Conservation (phyloP, 1,284 basidiomycete species). For the Austroboletus niveus region DNA sequence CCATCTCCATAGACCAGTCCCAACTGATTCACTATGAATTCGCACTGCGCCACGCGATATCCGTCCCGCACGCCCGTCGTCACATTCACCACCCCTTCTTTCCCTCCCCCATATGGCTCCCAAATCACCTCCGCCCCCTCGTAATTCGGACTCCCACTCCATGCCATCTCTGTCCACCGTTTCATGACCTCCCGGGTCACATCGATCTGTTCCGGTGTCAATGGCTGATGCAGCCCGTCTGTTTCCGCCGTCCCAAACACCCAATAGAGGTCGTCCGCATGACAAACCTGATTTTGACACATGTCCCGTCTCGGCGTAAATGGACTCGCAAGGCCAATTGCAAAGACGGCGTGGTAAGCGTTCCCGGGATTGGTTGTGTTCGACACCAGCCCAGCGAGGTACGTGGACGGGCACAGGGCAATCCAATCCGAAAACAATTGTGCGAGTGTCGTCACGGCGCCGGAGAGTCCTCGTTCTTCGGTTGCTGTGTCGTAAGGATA, state of each 20-base stretch:
- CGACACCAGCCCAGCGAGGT: constrained; percentile 12
- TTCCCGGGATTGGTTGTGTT: constrained; percentile 17
- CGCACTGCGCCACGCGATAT: too few species aligned
- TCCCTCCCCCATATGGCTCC: background rate
- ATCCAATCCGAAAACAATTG: constrained; percentile 4
- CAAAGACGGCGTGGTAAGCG: constrained; percentile 9
- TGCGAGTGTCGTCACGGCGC: background rate
- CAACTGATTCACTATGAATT: too few species aligned
- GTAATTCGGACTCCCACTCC: constrained; percentile 13
- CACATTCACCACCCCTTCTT: too few species aligned
- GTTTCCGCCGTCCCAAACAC: constrained; percentile 11
- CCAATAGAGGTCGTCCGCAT: constrained; percentile 10
- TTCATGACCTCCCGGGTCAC: constrained; percentile 6
- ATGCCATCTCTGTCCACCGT: constrained; percentile 11
- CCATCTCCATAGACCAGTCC: too few species aligned
- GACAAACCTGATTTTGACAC: constrained; percentile 13
- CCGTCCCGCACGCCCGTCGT: too few species aligned
- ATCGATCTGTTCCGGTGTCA: constrained; percentile 5
- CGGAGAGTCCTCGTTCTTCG: constrained; percentile 1
- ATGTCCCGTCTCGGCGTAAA: constrained; percentile 9
- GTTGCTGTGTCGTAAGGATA: constrained; percentile 8
- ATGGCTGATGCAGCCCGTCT: constrained; percentile 12
- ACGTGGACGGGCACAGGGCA: constrained; percentile 6
- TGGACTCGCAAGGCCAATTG: constrained; percentile 5
- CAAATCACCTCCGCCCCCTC: constrained; percentile 8